These are phyloP conservation scores for Bipolaris cookei DNA, from an alignment of 2,329 filamentous ascomycete genomes.

Conservation along the genomic window DNA sequence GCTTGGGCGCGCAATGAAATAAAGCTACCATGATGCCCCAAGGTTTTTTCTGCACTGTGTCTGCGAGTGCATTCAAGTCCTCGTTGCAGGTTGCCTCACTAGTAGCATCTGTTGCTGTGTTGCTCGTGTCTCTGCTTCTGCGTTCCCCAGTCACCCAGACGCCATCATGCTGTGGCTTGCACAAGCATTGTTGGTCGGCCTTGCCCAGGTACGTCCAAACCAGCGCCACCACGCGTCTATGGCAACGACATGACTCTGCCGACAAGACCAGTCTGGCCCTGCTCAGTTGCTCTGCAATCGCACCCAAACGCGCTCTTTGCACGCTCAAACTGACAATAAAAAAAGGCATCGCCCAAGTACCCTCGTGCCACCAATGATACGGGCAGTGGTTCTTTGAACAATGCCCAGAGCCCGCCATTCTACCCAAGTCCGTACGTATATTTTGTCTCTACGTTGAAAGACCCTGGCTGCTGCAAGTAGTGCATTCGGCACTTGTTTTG, in stretches of 20 bases:
- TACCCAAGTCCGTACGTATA: constrained; percentile 74
- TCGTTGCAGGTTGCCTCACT: constrained; percentile 17
- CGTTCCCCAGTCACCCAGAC: constrained; percentile 26
- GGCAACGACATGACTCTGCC: constrained; percentile 14
- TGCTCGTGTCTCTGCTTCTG: constrained; percentile 11
- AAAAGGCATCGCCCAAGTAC: constrained; percentile 39
- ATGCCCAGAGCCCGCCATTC: constrained; percentile 64
- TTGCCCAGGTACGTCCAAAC: constrained; percentile 39
- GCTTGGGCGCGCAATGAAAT: constrained; percentile 12
- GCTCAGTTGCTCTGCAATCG: constrained; percentile 40
- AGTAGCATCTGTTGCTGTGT: constrained; percentile 20
- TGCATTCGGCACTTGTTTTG: not conserved
- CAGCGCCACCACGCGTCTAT: constrained; percentile 16
- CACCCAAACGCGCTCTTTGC: constrained; percentile 27
- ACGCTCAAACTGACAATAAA: constrained; percentile 34
- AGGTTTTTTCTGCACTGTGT: constrained; percentile 4
- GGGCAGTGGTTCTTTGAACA: constrained; percentile 29
- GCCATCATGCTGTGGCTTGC: constrained; percentile 47
- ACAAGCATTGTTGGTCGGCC: constrained; percentile 42
- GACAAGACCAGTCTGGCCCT: constrained; percentile 32
- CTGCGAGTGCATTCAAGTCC: constrained; percentile 24
- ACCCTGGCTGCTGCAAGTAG: not conserved
- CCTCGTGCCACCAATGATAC: constrained; percentile 31
- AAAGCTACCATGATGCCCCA: constrained; percentile 28
- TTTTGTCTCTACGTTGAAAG: not conserved